Conservation (phyloP, 2,329 filamentous ascomycete genomes). For the Ophiocordyceps polyrhachis-furcata region DNA sequence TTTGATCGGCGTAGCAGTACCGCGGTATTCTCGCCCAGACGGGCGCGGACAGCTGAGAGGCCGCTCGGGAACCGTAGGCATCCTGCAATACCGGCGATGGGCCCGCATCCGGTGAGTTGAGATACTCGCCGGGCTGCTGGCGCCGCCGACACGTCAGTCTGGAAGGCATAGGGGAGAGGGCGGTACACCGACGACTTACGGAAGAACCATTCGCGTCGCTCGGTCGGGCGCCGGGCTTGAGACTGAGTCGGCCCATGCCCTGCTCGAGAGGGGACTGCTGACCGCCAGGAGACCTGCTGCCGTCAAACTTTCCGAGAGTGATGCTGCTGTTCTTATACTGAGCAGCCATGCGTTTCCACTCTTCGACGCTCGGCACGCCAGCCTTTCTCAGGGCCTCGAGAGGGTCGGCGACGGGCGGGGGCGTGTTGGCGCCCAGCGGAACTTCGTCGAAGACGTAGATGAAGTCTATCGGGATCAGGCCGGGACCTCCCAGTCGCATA, state of each 20-base stretch:
- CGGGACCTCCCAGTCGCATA: constrained; percentile 82
- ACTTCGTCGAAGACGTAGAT: constrained; percentile 79
- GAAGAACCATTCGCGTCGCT: constrained; percentile 8
- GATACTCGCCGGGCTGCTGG: background rate
- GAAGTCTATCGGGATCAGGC: constrained; percentile 88
- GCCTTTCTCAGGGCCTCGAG: constrained; percentile 72
- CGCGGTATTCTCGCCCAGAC: constrained; percentile 70
- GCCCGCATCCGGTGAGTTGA: background rate
- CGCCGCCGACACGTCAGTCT: background rate
- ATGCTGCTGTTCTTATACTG: constrained; percentile 99
- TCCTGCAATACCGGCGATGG: constrained; percentile 16
- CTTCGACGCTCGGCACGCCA: constrained; percentile 85
- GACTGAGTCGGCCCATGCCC: constrained; percentile 61
- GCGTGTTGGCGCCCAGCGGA: constrained; percentile 41
- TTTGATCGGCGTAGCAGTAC: constrained; percentile 92
- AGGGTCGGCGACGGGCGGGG: constrained; percentile 63
- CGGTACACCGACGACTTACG: constrained; percentile 7
- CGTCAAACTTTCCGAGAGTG: constrained; percentile 77
- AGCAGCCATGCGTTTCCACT: constrained; percentile 99
- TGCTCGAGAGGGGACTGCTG: constrained; percentile 36
- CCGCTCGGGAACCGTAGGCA: constrained; percentile 19
- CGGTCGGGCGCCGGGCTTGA: constrained; percentile 23
- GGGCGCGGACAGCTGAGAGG: constrained; percentile 49
- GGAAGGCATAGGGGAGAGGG: background rate
- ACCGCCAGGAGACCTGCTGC: constrained; percentile 21